Conservation (phyloP, 2,329 filamentous ascomycete species). For the Aspergillus sp. region DNA sequence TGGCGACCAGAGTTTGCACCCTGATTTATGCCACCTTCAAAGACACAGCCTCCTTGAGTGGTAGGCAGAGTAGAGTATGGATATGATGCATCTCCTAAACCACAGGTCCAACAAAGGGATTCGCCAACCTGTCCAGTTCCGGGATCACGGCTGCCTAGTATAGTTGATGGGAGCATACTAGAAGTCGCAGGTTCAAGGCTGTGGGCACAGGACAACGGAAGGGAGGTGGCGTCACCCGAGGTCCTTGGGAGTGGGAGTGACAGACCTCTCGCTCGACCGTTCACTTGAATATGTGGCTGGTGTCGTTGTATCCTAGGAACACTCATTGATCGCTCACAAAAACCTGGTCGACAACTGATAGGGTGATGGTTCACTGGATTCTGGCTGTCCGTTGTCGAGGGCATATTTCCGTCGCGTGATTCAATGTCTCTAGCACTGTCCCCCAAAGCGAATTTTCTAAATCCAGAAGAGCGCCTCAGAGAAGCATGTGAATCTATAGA, state of each 20-base stretch:
- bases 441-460: slow-evolving; percentile 18
- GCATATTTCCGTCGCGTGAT: not conserved
- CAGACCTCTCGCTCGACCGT: slow-evolving; percentile 12
- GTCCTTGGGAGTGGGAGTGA: slow-evolving; percentile 9
- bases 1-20: not conserved
- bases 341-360: slow-evolving; percentile 18
- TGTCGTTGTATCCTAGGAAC: slow-evolving; percentile 18
- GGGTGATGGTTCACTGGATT: slow-evolving; percentile 18
- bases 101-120: not conserved
- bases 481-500: slow-evolving; percentile 31
- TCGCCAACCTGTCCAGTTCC: not conserved
- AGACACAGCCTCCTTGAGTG: not conserved
- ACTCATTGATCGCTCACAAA: slow-evolving; percentile 11
- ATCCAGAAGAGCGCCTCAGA: slow-evolving; percentile 1
- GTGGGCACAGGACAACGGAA: slow-evolving; percentile 16
- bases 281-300: not conserved
- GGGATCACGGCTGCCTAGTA: not conserved
- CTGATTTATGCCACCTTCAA: not conserved
- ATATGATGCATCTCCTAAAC: not conserved
- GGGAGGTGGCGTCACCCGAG: not conserved
- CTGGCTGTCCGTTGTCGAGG: slow-evolving; percentile 5
- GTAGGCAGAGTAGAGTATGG: not conserved
- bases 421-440: slow-evolving; percentile 14
- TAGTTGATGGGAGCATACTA: not conserved
- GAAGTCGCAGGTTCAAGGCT: slow-evolving; percentile 6